A percentile compares a stretch with the other conserved stretches of the same genome.
Conservation (phyloP, 2,329 filamentous ascomycete species). For the Fusarium mexicanum region DNA sequence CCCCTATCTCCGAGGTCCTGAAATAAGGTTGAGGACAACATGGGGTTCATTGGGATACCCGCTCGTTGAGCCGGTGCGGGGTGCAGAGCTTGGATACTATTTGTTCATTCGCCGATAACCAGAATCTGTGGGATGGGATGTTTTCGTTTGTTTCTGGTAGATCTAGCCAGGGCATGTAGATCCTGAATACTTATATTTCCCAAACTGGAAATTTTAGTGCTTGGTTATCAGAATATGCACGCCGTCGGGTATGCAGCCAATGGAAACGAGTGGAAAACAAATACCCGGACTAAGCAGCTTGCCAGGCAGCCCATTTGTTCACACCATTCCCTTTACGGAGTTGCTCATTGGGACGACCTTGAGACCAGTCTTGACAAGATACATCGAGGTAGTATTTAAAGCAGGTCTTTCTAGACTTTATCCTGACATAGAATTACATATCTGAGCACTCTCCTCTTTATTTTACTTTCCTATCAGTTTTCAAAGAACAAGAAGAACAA, state of each 20-base stretch:
- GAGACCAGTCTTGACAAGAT: background rate
- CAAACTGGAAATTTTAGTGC: background rate
- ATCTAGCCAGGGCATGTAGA: background rate
- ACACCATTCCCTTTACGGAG: background rate
- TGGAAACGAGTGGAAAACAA: background rate
- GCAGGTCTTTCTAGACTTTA: background rate
- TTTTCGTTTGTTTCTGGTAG: background rate
- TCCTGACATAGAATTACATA: background rate
- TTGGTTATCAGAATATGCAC: too few species aligned
- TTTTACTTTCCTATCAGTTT: background rate
- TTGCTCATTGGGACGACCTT: fast-evolving
- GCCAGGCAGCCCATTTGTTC: background rate
- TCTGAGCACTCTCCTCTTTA: fast-evolving
- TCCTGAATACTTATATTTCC: background rate
- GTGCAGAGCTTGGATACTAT: background rate
- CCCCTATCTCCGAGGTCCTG: background rate
- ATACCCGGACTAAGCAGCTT: background rate
- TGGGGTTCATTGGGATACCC: background rate
- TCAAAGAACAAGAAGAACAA: background rate
- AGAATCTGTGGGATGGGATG: too few species aligned
- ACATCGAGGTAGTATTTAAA: background rate
- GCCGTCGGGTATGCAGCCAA: background rate
- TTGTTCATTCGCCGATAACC: background rate
- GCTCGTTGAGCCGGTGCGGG: background rate
- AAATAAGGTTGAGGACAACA: background rate